Conservation (phyloP, 805 yeast genomes). For the Kodamaea nitidulidarum region DNA sequence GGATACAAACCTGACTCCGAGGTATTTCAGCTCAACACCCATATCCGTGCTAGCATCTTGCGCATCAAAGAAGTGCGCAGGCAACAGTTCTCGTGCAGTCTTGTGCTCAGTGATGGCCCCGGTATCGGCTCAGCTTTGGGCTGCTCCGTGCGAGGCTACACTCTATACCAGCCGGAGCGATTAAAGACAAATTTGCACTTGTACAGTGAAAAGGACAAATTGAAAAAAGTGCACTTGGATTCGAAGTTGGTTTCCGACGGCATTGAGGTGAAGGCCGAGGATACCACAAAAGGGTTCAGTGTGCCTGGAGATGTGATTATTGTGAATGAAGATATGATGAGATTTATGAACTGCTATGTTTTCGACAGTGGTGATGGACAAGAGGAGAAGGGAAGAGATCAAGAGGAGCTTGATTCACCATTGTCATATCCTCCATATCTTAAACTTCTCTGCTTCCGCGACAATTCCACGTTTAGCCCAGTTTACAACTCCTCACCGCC, state of each 20-base stretch:
- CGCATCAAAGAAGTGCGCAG: constrained; percentile 61
- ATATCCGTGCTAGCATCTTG: constrained; percentile 46
- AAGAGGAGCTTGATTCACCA: constrained; percentile 8
- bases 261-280: constrained; percentile 32
- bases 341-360: constrained; percentile 27
- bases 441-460: constrained; percentile 65
- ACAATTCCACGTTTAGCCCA: constrained; percentile 41
- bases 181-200: constrained; percentile 48
- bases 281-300: constrained; percentile 14
- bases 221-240: constrained; percentile 43
- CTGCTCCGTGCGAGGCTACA: constrained; percentile 69
- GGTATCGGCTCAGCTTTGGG: constrained; percentile 36
- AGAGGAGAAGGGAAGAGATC: constrained; percentile 9
- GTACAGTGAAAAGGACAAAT: constrained; percentile 49
- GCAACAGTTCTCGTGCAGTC: constrained; percentile 56
- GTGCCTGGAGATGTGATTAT: constrained; percentile 22
- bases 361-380: constrained; percentile 28
- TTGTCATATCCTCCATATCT: constrained; percentile 45
- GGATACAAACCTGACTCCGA: constrained; percentile 12
- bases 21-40: constrained; percentile 19
- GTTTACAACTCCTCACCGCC: constrained; percentile 54
- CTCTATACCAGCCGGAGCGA: constrained; percentile 54
- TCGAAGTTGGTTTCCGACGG: constrained; percentile 27
- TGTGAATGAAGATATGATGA: constrained; percentile 22
- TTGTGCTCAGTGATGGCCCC: constrained; percentile 49